Conservation (phyloP, 345 rosid genomes). For the Toxicodendron radicans region DNA sequence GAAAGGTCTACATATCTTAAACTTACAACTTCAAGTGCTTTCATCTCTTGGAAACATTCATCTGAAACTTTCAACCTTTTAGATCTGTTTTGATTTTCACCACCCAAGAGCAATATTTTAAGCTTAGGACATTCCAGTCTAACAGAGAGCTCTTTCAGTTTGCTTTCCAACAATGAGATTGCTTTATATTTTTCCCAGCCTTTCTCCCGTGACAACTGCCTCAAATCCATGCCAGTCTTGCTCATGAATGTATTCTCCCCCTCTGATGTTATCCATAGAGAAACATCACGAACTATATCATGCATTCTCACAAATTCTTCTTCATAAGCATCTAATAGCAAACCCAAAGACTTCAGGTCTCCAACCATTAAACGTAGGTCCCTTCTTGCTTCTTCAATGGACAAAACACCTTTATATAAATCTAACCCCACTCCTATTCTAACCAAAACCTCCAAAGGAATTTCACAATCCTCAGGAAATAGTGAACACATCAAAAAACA, state of each 20-base stretch:
- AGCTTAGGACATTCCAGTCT: slow-evolving; percentile 2
- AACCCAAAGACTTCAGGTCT: background rate
- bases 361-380: background rate
- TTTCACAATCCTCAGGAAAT: too few relatives aligned
- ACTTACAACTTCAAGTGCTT: background rate
- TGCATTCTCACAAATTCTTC: background rate
- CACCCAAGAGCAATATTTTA: background rate
- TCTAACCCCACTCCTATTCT: background rate
- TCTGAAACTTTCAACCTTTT: background rate
- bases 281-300: background rate
- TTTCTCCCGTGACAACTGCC: background rate
- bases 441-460: background rate
- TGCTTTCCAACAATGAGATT: background rate
- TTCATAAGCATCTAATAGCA: background rate
- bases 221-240: background rate
- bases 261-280: background rate
- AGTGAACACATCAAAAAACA: background rate
- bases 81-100: background rate
- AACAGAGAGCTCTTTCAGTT: background rate
- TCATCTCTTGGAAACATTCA: background rate
- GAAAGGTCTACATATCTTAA: too few relatives aligned
- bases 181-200: background rate
- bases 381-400: background rate
- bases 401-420: background rate
- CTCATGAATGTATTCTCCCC: background rate